A percentile compares a stretch with the other conserved stretches of the same genome.
Conservation (phyloP, 495 filamentous ascomycete genomes). For the Xylaria intraflava region DNA sequence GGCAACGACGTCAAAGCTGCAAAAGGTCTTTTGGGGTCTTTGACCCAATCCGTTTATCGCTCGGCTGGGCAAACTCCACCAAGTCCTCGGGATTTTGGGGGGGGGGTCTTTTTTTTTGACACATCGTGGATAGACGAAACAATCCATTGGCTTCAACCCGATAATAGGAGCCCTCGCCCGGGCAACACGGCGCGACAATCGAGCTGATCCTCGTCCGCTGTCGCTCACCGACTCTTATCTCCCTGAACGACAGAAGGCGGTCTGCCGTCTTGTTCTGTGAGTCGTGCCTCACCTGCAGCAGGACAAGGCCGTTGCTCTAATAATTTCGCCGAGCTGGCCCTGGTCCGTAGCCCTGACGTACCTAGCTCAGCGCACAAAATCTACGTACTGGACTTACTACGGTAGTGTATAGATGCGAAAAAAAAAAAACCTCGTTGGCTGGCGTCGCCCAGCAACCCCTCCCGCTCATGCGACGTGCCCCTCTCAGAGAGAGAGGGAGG, state of each 20-base stretch:
- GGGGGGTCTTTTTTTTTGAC: not conserved
- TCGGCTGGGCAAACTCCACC: constrained; percentile 5
- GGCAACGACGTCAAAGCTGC: not conserved
- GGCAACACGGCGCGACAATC: constrained; percentile 7
- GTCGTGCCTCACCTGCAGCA: constrained; percentile 10
- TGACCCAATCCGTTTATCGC: not conserved
- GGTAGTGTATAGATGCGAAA: not conserved
- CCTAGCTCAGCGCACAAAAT: constrained; percentile 14
- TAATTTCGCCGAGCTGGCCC: constrained; percentile 4
- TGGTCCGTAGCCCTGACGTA: constrained; percentile 1
- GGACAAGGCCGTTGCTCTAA: not conserved
- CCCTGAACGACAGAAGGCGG: constrained; percentile 3
- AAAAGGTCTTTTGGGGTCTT: not conserved
- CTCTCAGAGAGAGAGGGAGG: not conserved
- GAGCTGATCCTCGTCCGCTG: constrained; percentile 7
- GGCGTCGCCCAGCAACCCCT: constrained; percentile 5
- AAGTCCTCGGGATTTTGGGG: constrained; percentile 1
- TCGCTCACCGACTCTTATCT: constrained; percentile 14
- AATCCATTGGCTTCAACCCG: constrained; percentile 7
- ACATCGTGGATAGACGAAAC: constrained; percentile 5
- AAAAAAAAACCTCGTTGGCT: constrained; percentile 9
- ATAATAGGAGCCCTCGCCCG: constrained; percentile 7
- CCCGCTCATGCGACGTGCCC: constrained; percentile 14
- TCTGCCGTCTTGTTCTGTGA: constrained; percentile 5
- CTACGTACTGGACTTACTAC: too few species aligned